phyloP scores from a whole-genome alignment of 2,329 filamentous ascomycete genomes.

The Trichoderma oligosporum region DNA sequence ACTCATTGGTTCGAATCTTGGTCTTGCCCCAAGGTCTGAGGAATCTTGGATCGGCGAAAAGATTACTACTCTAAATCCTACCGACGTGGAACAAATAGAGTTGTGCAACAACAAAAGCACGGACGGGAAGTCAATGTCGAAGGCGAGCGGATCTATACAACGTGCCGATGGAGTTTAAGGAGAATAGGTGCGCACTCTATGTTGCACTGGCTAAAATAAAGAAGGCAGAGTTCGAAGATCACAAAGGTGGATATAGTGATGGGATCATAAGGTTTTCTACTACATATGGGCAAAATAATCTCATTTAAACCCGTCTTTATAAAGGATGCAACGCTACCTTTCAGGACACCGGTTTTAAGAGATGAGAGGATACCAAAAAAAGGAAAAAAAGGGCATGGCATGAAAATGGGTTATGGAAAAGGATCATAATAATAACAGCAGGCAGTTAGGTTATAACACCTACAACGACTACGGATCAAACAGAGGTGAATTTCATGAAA shows the following conservation, averaged over 20 bases:
- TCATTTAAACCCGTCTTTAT: too few relatives aligned
- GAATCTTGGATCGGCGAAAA: conserved; percentile 1
- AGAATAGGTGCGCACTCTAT: neutral
- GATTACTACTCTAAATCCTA: neutral
- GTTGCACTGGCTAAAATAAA: neutral
- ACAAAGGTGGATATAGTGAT: neutral
- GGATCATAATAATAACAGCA: neutral
- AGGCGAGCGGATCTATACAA: conserved; percentile 1
- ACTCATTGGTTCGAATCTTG: conserved; percentile 1
- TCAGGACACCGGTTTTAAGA: neutral
- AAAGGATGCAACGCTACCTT: too few relatives aligned
- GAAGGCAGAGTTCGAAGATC: neutral
- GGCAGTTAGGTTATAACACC: too few relatives aligned
- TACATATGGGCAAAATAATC: neutral
- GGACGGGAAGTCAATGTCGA: neutral
- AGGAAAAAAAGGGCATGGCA: neutral
- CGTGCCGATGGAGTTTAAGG: neutral
- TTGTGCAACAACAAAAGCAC: neutral
- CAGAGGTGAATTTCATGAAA: neutral
- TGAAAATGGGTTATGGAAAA: neutral
- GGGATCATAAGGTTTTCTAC: too few relatives aligned
- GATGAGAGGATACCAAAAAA: neutral
- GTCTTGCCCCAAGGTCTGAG: neutral
- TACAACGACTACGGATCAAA: neutral
- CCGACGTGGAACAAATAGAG: conserved; percentile 8